Percentiles rank a stretch among this genome's conserved stretches.
phyloP scores from a whole-genome alignment of 2,329 filamentous ascomycete species.

The Beauveria bassiana region DNA sequence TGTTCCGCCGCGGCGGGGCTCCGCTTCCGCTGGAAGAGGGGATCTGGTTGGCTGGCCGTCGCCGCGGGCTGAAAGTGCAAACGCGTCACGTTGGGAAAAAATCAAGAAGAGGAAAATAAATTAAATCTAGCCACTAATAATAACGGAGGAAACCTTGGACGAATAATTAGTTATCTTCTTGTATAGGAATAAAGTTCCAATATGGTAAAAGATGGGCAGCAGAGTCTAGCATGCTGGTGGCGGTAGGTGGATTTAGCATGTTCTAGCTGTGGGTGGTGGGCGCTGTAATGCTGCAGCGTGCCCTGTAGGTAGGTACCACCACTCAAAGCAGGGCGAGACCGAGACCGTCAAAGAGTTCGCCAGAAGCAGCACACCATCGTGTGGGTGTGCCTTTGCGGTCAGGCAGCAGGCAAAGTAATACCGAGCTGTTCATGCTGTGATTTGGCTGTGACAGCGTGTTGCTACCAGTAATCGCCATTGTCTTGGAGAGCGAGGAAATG shows the following conservation, averaged over 20 bases:
- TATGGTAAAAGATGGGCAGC: neutral
- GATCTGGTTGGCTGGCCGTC: neutral
- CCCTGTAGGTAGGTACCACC: neutral
- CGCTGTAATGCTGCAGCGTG: neutral
- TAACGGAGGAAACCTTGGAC: neutral
- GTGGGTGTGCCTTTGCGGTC: neutral
- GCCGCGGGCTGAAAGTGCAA: neutral
- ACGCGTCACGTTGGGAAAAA: neutral
- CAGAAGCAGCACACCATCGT: neutral
- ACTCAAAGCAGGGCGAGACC: neutral
- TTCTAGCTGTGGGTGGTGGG: neutral
- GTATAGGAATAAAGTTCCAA: neutral
- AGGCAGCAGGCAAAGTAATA: neutral
- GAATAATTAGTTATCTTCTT: no score
- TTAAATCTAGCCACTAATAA: neutral
- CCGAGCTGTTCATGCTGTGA: neutral
- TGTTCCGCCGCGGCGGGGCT: neutral
- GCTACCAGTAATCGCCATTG: neutral
- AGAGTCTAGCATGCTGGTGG: neutral
- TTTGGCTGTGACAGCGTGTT: neutral
- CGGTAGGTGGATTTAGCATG: neutral
- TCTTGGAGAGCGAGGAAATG: neutral
- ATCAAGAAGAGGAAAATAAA: neutral
- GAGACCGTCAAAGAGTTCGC: neutral
- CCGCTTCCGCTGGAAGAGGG: slow-evolving; percentile 1